Conservation (phyloP, 805 yeast genomes). For the Kurtzmaniella cleridarum region DNA sequence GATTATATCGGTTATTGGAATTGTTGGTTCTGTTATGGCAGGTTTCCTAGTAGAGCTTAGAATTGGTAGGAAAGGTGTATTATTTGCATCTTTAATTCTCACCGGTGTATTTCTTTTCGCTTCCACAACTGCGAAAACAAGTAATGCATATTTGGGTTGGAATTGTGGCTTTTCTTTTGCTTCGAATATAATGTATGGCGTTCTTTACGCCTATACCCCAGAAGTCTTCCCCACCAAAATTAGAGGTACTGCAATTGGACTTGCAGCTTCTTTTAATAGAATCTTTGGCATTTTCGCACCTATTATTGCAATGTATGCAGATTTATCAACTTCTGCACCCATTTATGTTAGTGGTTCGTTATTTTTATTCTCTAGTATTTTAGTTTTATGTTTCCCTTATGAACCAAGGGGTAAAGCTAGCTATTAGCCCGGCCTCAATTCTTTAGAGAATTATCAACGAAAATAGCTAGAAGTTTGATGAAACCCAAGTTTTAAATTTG, state of each 20-base stretch:
- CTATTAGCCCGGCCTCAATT: no score
- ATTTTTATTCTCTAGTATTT: conserved; percentile 40
- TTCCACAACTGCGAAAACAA: conserved; percentile 55
- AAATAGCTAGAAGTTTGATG: no score
- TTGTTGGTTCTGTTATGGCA: conserved; percentile 30
- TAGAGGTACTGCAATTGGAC: conserved; percentile 55
- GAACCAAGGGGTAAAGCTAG: conserved; percentile 20
- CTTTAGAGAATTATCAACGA: no score
- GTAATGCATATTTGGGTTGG: conserved; percentile 40
- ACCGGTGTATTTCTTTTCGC: conserved; percentile 57
- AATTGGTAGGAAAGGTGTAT: conserved; percentile 55
- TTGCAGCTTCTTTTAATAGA: conserved; percentile 52
- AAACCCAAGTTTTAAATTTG: no score
- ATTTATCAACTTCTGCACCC: conserved; percentile 52
- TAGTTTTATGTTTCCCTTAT: conserved; percentile 24
- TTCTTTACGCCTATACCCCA: conserved; percentile 62
- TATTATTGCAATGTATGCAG: conserved; percentile 49
- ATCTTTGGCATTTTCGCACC: conserved; percentile 55
- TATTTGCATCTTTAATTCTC: conserved; percentile 45
- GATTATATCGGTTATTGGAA: conserved; percentile 26
- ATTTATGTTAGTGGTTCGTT: conserved; percentile 58
- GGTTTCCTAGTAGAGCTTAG: conserved; percentile 26
- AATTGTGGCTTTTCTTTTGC: conserved; percentile 44
- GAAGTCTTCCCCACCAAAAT: conserved; percentile 49
- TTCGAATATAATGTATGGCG: conserved; percentile 53